A percentile compares a stretch with the other conserved stretches of the same genome.
These are phyloP conservation scores for Penicillium sumatraense DNA, from an alignment of 2,329 filamentous ascomycete species.

Conservation along the genomic window DNA sequence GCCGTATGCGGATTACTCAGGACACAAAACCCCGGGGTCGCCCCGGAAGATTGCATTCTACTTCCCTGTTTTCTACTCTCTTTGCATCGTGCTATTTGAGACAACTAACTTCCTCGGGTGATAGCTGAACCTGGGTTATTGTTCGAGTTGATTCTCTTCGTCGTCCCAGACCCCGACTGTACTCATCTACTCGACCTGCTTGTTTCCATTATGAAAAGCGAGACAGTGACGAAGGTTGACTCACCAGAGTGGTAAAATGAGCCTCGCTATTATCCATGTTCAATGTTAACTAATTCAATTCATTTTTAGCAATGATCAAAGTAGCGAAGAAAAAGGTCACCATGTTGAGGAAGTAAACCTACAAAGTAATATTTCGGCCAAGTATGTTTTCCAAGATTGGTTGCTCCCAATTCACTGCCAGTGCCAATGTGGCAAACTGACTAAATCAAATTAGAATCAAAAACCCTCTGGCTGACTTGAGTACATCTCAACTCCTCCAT, in stretches of 20 bases:
- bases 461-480: slow-evolving; percentile 51
- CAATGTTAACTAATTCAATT: background rate
- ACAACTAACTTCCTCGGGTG: no score
- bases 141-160: background rate
- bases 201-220: slow-evolving; percentile 12
- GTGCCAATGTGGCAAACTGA: background rate
- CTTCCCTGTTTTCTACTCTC: background rate
- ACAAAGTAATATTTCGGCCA: slow-evolving; percentile 33
- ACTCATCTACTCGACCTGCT: background rate
- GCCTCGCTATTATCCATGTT: background rate
- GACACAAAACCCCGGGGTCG: slow-evolving; percentile 15
- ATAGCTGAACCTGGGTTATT: no score
- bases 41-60: background rate
- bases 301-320: slow-evolving; percentile 15
- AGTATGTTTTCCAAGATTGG: slow-evolving; percentile 18
- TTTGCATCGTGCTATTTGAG: background rate
- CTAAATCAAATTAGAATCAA: slow-evolving; percentile 44
- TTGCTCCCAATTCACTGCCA: background rate
- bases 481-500: slow-evolving; percentile 40
- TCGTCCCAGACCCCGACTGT: background rate
- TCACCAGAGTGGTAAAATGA: slow-evolving; percentile 6
- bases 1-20: background rate
- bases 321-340: slow-evolving; percentile 18
- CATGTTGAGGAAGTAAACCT: slow-evolving; percentile 28
- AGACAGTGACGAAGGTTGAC: slow-evolving; percentile 11